phyloP scores from a whole-genome alignment of 768 basidiomycete genomes.

The Suillus decipiens region DNA sequence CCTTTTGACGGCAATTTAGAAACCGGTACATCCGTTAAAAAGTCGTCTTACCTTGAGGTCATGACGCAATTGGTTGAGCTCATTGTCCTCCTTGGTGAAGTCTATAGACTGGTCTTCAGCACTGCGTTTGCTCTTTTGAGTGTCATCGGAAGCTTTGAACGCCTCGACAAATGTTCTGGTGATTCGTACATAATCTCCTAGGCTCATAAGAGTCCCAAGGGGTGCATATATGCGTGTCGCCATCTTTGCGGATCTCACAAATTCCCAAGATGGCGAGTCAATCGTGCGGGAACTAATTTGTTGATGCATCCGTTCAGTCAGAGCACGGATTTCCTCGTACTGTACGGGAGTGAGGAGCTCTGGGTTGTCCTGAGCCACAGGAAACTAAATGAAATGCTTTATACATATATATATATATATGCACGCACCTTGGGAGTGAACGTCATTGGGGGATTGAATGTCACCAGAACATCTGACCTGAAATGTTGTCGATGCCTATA shows the following conservation, averaged over 20 bases:
- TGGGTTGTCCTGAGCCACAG: constrained; percentile 55
- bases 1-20: constrained; percentile 38
- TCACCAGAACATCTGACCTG: constrained; percentile 84
- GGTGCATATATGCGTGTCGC: constrained; percentile 84
- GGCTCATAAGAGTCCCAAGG: constrained; percentile 80
- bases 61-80: constrained; percentile 38
- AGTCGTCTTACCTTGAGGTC: constrained; percentile 59
- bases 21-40: neutral
- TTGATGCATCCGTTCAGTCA: constrained; percentile 65
- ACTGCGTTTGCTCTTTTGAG: constrained; percentile 22
- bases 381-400: constrained; percentile 7
- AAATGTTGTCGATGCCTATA: constrained; percentile 82
- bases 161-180: constrained; percentile 74
- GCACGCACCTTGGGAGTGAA: constrained; percentile 61
- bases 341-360: constrained; percentile 71
- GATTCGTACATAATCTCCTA: constrained; percentile 83
- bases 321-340: constrained; percentile 55
- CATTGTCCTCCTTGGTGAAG: constrained; percentile 26
- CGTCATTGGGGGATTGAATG: constrained; percentile 69
- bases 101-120: constrained; percentile 28
- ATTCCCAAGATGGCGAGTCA: constrained; percentile 84
- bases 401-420: neutral
- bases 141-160: constrained; percentile 53
- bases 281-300: constrained; percentile 77
- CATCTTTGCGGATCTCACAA: constrained; percentile 72